Conservation (phyloP, 345 rosid genomes). For the Salix udensis region DNA sequence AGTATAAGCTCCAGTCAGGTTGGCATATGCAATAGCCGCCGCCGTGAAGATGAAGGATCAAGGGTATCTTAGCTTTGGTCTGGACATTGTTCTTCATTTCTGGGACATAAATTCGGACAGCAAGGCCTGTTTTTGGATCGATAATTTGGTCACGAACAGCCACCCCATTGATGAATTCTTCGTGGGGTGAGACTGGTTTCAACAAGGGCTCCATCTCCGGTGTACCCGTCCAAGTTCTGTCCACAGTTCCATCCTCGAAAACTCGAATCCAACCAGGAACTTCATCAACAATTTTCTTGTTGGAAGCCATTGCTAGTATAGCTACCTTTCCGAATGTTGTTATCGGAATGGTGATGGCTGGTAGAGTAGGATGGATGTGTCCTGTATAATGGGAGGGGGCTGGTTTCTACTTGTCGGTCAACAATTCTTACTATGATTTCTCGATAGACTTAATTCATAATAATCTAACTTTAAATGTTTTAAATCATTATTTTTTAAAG, state of each 20-base stretch:
- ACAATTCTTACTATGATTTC: not conserved
- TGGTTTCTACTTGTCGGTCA: not conserved
- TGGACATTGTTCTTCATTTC: not conserved
- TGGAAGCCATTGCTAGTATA: not conserved
- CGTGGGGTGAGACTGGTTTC: slow-evolving; percentile 7
- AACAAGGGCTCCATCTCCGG: slow-evolving; percentile 1
- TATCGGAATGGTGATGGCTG: not conserved
- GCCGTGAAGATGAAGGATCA: slow-evolving; percentile 59
- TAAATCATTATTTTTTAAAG: not conserved
- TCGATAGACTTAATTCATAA: not conserved
- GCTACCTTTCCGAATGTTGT: not conserved
- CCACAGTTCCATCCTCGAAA: slow-evolving; percentile 12
- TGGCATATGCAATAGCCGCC: slow-evolving; percentile 68
- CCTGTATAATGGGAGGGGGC: not conserved
- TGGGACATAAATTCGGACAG: slow-evolving; percentile 14
- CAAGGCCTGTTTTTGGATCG: slow-evolving; percentile 3
- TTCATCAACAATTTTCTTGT: slow-evolving; percentile 5
- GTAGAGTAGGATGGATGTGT: not conserved
- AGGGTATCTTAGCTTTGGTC: slow-evolving; percentile 1
- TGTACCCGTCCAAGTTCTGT: slow-evolving; percentile 15
- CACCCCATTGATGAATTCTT: slow-evolving; percentile 3
- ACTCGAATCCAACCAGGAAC: slow-evolving; percentile 11
- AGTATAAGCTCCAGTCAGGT: not conserved
- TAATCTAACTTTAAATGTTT: not conserved
- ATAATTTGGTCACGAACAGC: slow-evolving; percentile 8